A percentile compares a stretch with the other conserved stretches of the same genome.
phyloP scores from a whole-genome alignment of 2,329 filamentous ascomycete genomes.

The Sporothrix phasma region DNA sequence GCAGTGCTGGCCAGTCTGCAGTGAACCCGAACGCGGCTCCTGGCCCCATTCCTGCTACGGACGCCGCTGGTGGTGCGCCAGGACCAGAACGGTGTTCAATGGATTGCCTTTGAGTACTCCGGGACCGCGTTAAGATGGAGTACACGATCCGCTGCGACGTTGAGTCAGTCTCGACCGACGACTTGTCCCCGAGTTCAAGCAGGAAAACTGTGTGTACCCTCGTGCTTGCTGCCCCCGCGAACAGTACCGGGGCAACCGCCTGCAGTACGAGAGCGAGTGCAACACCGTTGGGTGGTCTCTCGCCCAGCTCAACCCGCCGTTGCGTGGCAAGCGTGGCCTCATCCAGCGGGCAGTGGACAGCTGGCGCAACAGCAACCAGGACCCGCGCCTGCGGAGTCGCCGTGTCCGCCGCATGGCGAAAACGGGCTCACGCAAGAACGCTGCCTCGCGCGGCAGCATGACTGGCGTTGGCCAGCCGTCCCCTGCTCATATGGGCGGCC shows the following conservation, averaged over 20 bases:
- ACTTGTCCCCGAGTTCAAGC: conserved; percentile 83
- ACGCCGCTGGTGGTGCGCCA: conserved; percentile 90
- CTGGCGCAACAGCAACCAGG: conserved; percentile 98
- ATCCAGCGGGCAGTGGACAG: conserved; percentile 97
- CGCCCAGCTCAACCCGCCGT: conserved; percentile 80
- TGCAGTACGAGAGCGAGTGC: conserved; percentile 97
- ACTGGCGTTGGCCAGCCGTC: conserved; percentile 16
- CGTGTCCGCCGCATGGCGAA: conserved; percentile 93
- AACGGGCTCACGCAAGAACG: conserved; percentile 73
- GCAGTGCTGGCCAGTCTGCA: conserved; percentile 20
- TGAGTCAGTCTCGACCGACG: conserved; percentile 88
- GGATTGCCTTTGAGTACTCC: conserved; percentile 99
- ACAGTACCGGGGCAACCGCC: conserved; percentile 87
- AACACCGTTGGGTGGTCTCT: conserved; percentile 99
- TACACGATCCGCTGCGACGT: conserved; percentile 98
- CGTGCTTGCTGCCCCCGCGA: conserved; percentile 91
- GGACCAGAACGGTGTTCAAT: conserved; percentile 93
- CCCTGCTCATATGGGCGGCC: conserved; percentile 29
- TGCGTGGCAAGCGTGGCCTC: conserved; percentile 86
- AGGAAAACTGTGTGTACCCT: conserved; percentile 96
- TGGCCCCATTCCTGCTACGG: conserved; percentile 90
- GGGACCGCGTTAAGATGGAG: conserved; percentile 97
- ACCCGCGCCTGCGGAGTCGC: conserved; percentile 79
- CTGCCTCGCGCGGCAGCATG: conserved; percentile 32
- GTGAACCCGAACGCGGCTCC: conserved; percentile 84